These are phyloP conservation scores for Trichocladium uniseriatum DNA, from an alignment of 495 filamentous ascomycete species.

Conservation along the genomic window DNA sequence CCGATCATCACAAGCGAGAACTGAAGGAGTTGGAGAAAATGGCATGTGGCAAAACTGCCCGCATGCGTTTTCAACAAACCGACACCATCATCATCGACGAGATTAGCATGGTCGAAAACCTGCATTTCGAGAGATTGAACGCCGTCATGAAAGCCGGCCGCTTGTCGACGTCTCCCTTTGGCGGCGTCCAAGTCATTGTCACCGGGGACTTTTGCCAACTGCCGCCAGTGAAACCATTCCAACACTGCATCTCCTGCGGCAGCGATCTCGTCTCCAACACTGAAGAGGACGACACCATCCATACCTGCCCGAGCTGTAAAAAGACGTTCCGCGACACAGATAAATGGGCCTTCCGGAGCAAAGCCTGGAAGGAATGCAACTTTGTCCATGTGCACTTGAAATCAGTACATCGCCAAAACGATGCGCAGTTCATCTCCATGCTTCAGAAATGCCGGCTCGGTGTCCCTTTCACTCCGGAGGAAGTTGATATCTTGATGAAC, in stretches of 20 bases:
- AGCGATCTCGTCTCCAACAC: constrained; percentile 58
- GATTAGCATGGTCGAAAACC: constrained; percentile 46
- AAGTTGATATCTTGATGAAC: constrained; percentile 38
- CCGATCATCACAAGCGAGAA: constrained; percentile 21
- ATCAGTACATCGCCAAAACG: constrained; percentile 45
- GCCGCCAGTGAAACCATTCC: constrained; percentile 75
- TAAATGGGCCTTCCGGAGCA: constrained; percentile 33
- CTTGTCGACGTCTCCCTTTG: constrained; percentile 55
- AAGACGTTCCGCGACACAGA: constrained; percentile 27
- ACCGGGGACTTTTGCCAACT: constrained; percentile 97
- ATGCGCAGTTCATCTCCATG: constrained; percentile 39
- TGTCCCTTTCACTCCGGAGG: constrained; percentile 21
- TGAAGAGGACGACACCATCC: constrained; percentile 51
- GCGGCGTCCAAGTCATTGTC: constrained; percentile 85
- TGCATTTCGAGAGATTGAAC: constrained; percentile 46
- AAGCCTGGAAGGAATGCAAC: constrained; percentile 29
- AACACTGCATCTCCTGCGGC: constrained; percentile 69
- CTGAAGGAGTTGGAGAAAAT: constrained; percentile 8
- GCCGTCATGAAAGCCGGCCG: constrained; percentile 37
- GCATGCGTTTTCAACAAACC: constrained; percentile 27
- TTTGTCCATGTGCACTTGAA: constrained; percentile 36
- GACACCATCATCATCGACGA: constrained; percentile 41
- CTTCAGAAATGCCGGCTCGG: constrained; percentile 45
- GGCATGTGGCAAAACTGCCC: background rate
- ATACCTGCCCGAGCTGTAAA: constrained; percentile 29